Percentiles rank a stretch among this genome's conserved stretches.
Evolutionary conservation across 345 rosid genomes (phyloP).

Genomic region (Diplotaxis tenuifolia): DNA sequence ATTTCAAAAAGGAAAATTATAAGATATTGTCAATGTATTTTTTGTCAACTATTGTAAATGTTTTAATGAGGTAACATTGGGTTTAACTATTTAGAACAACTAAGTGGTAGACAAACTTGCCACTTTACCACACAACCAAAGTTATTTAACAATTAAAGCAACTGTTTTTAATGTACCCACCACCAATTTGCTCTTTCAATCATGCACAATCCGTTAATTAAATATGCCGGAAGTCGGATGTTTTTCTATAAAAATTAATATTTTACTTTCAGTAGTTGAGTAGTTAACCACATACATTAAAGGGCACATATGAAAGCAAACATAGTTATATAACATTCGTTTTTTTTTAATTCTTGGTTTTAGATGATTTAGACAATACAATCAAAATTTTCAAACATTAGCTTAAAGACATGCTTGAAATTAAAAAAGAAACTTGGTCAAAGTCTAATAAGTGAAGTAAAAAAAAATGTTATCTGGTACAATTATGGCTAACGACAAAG

Average conservation of each 20-base stretch:
- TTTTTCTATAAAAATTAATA: not conserved
- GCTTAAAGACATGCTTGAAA: not conserved
- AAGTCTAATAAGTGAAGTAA: no score
- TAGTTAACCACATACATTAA: not conserved
- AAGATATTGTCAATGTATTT: no score
- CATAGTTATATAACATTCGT: not conserved
- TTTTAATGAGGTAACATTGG: not conserved
- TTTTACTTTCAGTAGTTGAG: not conserved
- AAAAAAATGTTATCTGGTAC: not conserved
- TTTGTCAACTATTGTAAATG: no score
- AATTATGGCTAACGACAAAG: no score
- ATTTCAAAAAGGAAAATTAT: no score
- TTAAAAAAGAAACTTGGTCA: not conserved
- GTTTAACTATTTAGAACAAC: not conserved
- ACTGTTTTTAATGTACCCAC: not conserved
- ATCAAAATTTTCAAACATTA: not conserved
- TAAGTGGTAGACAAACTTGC: slow-evolving; percentile 12
- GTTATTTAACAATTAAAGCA: not conserved
- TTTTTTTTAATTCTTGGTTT: not conserved
- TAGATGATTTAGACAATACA: not conserved
- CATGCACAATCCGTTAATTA: not conserved
- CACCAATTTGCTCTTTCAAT: not conserved
- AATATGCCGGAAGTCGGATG: not conserved
- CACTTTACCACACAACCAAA: not conserved
- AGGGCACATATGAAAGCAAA: not conserved